A percentile compares a stretch with the other conserved stretches of the same genome.
Conservation (phyloP, 768 basidiomycete genomes). For the Chalciporus chontae region DNA sequence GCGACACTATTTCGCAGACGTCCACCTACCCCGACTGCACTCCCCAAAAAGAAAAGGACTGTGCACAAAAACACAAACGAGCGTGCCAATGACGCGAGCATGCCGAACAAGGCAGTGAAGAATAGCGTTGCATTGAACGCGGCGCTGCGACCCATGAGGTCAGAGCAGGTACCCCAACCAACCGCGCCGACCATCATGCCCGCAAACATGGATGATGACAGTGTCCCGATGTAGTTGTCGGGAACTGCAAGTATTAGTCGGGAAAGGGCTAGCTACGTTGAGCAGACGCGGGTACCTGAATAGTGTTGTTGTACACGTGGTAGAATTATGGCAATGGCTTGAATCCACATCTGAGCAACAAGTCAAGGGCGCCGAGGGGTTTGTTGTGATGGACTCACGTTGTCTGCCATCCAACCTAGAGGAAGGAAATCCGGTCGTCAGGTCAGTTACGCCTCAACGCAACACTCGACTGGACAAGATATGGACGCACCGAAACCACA, state of each 20-base stretch:
- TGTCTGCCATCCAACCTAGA: constrained; percentile 91
- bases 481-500: constrained; percentile 79
- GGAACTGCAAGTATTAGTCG: constrained; percentile 45
- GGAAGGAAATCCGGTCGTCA: neutral
- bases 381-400: constrained; percentile 46
- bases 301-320: constrained; percentile 95
- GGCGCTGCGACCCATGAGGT: constrained; percentile 80
- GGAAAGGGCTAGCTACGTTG: constrained; percentile 7
- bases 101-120: constrained; percentile 86
- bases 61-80: constrained; percentile 70
- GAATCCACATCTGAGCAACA: constrained; percentile 80
- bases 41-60: constrained; percentile 83
- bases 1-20: neutral
- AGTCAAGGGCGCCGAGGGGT: constrained; percentile 23
- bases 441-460: neutral
- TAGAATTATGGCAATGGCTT: constrained; percentile 88
- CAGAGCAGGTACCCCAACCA: constrained; percentile 92
- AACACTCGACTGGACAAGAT: neutral
- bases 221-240: constrained; percentile 70
- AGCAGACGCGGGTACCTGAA: constrained; percentile 44
- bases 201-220: constrained; percentile 87
- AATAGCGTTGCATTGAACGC: constrained; percentile 93
- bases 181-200: constrained; percentile 98
- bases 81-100: constrained; percentile 69
- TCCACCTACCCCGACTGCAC: constrained; percentile 81